A percentile compares a stretch with the other conserved stretches of the same genome.
Conservation (phyloP, 805 yeast species). For the Zygotorulaspora danielsina region DNA sequence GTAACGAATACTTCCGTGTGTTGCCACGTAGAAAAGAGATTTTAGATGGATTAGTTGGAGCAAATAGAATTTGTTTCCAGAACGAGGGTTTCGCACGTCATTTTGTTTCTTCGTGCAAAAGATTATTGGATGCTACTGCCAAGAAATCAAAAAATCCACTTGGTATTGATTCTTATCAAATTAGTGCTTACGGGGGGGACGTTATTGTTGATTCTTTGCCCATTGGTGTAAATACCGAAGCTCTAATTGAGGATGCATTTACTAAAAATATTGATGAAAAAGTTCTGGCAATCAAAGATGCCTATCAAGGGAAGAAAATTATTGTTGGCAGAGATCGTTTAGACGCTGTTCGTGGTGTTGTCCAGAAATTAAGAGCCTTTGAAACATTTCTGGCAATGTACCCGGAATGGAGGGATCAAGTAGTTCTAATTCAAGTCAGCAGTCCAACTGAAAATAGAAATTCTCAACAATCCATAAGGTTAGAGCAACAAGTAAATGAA, state of each 20-base stretch:
- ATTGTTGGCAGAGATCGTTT: conserved; percentile 93
- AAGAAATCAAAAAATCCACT: conserved; percentile 29
- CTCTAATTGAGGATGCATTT: conserved; percentile 57
- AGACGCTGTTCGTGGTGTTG: conserved; percentile 88
- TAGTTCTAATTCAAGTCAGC: conserved; percentile 87
- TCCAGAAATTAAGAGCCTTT: conserved; percentile 88
- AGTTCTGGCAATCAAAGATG: conserved; percentile 56
- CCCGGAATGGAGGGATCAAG: conserved; percentile 87
- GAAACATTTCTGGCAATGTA: conserved; percentile 83
- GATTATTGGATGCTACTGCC: conserved; percentile 80
- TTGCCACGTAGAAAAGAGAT: conserved; percentile 76
- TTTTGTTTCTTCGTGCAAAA: conserved; percentile 82
- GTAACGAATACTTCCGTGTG: conserved; percentile 89
- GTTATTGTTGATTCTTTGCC: conserved; percentile 75
- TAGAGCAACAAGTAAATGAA: conserved; percentile 81
- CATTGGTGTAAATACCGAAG: conserved; percentile 79
- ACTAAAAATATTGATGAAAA: conserved; percentile 51
- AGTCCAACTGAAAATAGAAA: conserved; percentile 48
- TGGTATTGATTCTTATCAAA: conserved; percentile 32
- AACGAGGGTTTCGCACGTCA: conserved; percentile 83
- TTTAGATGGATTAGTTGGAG: conserved; percentile 87
- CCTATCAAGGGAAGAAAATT: conserved; percentile 64
- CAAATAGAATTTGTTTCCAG: conserved; percentile 83
- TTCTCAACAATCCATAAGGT: conserved; percentile 45
- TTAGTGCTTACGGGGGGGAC: conserved; percentile 71